Base-by-base conservation (phyloP, 129 eudicot genomes). In the Arctium lappa region DNA sequence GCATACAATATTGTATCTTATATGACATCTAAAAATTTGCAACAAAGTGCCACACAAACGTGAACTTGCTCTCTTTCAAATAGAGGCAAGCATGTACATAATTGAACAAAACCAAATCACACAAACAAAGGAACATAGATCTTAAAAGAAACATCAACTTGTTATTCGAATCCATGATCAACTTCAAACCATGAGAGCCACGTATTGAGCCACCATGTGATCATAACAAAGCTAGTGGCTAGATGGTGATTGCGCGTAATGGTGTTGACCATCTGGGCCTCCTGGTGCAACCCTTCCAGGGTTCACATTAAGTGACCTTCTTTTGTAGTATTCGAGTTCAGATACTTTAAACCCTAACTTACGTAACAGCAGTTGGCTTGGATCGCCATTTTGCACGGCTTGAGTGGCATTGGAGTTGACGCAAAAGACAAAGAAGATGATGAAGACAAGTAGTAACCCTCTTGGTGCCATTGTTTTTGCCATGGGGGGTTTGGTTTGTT, bases 291-390 rank as follows among this genome's bases (percentile, higher is more conserved):
- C 63, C 80, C 84, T 84, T 11, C 39, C 80, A 37, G 37, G 69
- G 72, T 73, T 79, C 6, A 15, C 87, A 62, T 66, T 79, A 73
- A 79, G 84, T 16, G 80, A 84, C 80, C 87, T 79, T 73, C 83
- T 65, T 82, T 84, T 84, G n/a, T 84, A 84, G 42, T 84, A 79
- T 65, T 79, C 87, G 42, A 84, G 84, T 73, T 84, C 87, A 27
- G 80, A 73, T 44, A 73, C 62, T 65, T 79, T 84, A 29, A 79
- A n/a, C 72, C 87, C 83, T 79, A 79, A 70, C 83, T 84, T 84
- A 33, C 87, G 87, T 56, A 84, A 4, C 50, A 84, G 15, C 68
- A 84, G 84, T 44, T 74, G 76, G 80, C 76, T 84, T 73, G 87
- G 80, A 39, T 78, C 75, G 0, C 29, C 13, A 38, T 12, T 72